Conservation (phyloP, 495 filamentous ascomycete genomes). For the Geoglossum glabrum region DNA sequence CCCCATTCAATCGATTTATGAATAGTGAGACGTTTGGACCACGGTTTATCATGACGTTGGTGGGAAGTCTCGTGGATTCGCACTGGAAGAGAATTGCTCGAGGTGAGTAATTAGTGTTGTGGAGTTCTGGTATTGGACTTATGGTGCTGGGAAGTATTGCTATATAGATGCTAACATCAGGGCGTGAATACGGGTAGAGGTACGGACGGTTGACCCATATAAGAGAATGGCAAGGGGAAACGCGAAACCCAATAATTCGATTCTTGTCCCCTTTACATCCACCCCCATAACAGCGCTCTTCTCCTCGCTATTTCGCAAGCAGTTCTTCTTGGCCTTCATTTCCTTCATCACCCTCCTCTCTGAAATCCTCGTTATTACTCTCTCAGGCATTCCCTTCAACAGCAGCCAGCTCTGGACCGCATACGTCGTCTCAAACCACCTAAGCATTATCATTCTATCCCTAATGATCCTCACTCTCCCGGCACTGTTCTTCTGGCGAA, state of each 20-base stretch:
- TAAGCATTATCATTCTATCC: conserved; percentile 2
- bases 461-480: conserved; percentile 2
- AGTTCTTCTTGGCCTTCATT: conserved; percentile 1
- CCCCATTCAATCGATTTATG: conserved; percentile 11
- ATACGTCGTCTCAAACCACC: not conserved
- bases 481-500: not conserved
- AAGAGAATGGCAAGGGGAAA: not conserved
- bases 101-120: too few species aligned
- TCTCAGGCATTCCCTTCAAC: conserved; percentile 5
- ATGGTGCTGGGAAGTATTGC: too few species aligned
- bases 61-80: conserved; percentile 8
- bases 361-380: conserved; percentile 4
- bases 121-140: too few species aligned
- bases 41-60: conserved; percentile 9
- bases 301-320: conserved; percentile 2
- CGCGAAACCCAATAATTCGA: not conserved
- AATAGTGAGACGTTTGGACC: conserved; percentile 10
- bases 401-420: not conserved
- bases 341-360: conserved; percentile 6
- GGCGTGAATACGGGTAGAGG: too few species aligned
- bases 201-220: not conserved
- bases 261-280: conserved; percentile 1
- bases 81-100: conserved; percentile 12
- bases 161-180: too few species aligned
- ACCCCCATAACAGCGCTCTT: not conserved